Evolutionary conservation across 2,329 filamentous ascomycete genomes (phyloP).

Genomic region (Penicillium polonicum): DNA sequence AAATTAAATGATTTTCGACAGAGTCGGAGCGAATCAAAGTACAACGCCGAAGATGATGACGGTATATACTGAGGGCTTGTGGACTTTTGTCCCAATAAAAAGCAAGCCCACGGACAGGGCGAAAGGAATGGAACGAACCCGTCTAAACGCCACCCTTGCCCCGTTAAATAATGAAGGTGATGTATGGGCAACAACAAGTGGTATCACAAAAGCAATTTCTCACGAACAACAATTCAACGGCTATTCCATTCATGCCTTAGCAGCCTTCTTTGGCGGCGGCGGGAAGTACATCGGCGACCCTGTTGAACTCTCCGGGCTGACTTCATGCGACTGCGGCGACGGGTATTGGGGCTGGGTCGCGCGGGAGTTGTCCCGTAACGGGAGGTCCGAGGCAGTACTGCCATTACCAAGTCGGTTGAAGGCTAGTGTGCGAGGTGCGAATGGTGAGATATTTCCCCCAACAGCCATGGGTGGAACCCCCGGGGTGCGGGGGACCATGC

Average conservation of each 20-base stretch:
- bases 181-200: slow-evolving; percentile 4
- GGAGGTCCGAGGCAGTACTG: slow-evolving; percentile 40
- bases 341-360: slow-evolving; percentile 22
- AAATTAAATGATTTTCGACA: background rate
- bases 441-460: slow-evolving; percentile 18
- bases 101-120: background rate
- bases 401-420: slow-evolving; percentile 42
- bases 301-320: slow-evolving; percentile 4
- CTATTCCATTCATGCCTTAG: slow-evolving; percentile 21
- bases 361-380: slow-evolving; percentile 38
- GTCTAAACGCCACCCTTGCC: background rate
- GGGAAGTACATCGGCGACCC: slow-evolving; percentile 43
- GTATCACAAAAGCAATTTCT: slow-evolving; percentile 10
- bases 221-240: background rate
- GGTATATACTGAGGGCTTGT: background rate
- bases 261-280: slow-evolving; percentile 44
- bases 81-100: background rate
- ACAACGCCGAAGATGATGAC: slow-evolving; percentile 5
- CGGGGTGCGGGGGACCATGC: slow-evolving; percentile 22
- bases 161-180: slow-evolving; percentile 6
- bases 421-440: slow-evolving; percentile 43
- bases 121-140: background rate
- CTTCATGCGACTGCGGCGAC: slow-evolving; percentile 23
- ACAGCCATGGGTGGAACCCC: slow-evolving; percentile 36
- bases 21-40: background rate